Base-by-base conservation (phyloP, 352 stramenopile genomes). In the Phytophthora crassamura region DNA sequence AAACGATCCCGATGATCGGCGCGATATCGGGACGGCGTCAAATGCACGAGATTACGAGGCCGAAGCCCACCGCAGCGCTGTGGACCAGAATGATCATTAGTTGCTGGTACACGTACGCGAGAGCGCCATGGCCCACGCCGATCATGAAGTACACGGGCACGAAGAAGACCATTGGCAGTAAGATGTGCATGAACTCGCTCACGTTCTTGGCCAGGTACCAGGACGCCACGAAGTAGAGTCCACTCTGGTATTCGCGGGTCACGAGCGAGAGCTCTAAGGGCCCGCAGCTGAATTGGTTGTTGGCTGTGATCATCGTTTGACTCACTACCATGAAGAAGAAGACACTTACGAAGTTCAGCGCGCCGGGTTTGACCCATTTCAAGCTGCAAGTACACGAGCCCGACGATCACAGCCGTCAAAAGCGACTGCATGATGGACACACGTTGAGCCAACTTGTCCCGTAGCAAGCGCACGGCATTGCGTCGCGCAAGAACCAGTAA, bases 121-220 rank as follows among this genome's bases (percentile, higher is more conserved):
- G 12, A 1, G 41, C 39, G 16, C 66, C 59, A 10, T 47, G 38
- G 0, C 40, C 49, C 30, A 79, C 61, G 2, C 67, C 74, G 41
- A 79, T 58, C 39, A 79, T 45, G 38, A 77, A 77, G 43, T 82
- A 79, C 5, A 57, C 38, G 0, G 69, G 68, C 1, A 74, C 14
- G 28, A 76, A 64, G 33, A 75, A 71, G 20, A 78, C 32, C 16
- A 76, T 46, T 5, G 69, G 60, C 30, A 78, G 48, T 10, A 78
- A 22, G 11, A 76, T 22, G 45, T 81, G 73, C 46, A 78, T 64
- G 1, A 76, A 20, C 51, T 80, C 73, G 25, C 65, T 80, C n/a
- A 67, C n/a, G 51, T 75, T 80, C 50, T 76, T 80, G 38, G 69
- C 56, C 9, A 64, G 5, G 32, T 76, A 80, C 69, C 73, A 80